Evolutionary conservation across 2,329 filamentous ascomycete species (phyloP), one percentile per base, ranked within the genome.

Genomic region (Stemphylium beticola): DNA sequence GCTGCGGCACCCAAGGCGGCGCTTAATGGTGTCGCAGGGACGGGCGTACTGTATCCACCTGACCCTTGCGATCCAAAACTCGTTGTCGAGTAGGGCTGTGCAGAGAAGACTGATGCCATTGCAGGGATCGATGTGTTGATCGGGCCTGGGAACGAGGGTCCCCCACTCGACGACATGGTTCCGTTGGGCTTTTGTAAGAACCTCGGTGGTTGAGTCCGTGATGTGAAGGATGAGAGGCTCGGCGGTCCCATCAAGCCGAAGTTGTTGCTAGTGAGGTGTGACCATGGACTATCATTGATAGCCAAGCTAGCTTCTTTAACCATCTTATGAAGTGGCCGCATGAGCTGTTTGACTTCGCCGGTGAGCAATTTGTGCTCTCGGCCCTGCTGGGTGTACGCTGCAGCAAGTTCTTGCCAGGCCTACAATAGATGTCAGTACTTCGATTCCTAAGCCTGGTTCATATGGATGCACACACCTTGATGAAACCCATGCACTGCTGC

Each of bases 1-100:
- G 92, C 91, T 17, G 93, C 93, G 5, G 93, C 92, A 0, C 93
- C 93, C 4, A 97, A 81, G 1, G 93, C 93, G 14, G 92, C 93
- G 65, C 91, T 95, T 58, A 96, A 84, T 7, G 93, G 93, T 1
- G 93, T 97, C 67, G 95, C 92, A 8, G 93, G 92, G 33, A 92
- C 77, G 10, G 84, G 81, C 9, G 83, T 78, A 18, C 82, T 80
- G 41, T 83, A 83, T 11, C 79, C 82, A 44, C 61, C 67, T 15
- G 69, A 72, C 24, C 67, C 65, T 46, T 67, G 62, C 12, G 68
- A 68, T 17, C 64, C 57, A 22, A 74, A 48, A 48, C 66, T 72
- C 4, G 60, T 49, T 10, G 64, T 66, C 7, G 70, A 62, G 49
- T 70, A 71, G 4, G 61, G 64, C 32, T 68, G 64, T 7, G 66